Evolutionary conservation across 2,329 filamentous ascomycete species (phyloP).

Genomic region (Colletotrichum phormii): DNA sequence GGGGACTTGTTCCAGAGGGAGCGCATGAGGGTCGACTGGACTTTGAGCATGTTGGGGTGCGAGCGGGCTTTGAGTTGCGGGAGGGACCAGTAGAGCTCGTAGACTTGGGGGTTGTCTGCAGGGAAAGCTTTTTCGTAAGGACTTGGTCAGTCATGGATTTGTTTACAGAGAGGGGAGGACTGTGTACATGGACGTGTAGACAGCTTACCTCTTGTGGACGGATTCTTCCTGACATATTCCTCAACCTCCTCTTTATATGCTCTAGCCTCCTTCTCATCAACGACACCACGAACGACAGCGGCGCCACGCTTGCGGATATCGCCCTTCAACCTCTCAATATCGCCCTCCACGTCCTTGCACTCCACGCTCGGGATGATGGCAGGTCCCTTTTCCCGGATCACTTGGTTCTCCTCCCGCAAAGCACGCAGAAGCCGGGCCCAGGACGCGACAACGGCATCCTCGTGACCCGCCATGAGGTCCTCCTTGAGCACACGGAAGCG

Average conservation of each 20-base stretch:
- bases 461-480: conserved; percentile 61
- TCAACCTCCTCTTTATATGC: conserved; percentile 73
- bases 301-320: conserved; percentile 72
- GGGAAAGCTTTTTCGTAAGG: conserved; percentile 67
- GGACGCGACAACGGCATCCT: conserved; percentile 57
- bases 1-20: conserved; percentile 69
- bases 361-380: conserved; percentile 64
- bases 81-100: conserved; percentile 80
- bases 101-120: conserved; percentile 74
- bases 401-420: conserved; percentile 59
- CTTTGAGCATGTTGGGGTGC: conserved; percentile 71
- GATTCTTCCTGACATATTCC: conserved; percentile 74
- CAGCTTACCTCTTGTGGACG: conserved; percentile 62
- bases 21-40: conserved; percentile 72
- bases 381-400: conserved; percentile 57
- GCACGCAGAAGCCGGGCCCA: conserved; percentile 61
- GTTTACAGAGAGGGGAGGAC: neutral
- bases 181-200: neutral
- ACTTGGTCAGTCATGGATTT: neutral
- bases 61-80: conserved; percentile 76
- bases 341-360: conserved; percentile 56
- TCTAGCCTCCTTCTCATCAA: conserved; percentile 72
- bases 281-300: conserved; percentile 73
- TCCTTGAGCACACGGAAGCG: conserved; percentile 68
- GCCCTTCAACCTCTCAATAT: conserved; percentile 48